phyloP scores from a whole-genome alignment of 2,329 filamentous ascomycete genomes.

The Clonostachys byssicola region DNA sequence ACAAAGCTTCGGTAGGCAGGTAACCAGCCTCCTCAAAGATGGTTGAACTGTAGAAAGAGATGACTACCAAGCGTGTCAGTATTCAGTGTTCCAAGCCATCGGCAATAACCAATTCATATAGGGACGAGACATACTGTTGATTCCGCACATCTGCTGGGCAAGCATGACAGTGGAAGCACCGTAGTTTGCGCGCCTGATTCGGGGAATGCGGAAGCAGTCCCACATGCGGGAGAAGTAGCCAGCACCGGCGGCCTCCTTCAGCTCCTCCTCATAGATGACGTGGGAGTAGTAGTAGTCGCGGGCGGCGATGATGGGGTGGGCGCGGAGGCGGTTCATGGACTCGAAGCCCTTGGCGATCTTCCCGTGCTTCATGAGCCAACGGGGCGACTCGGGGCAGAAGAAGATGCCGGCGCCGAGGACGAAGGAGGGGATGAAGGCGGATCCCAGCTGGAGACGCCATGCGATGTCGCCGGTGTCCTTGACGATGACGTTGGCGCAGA shows the following conservation, averaged over 20 bases:
- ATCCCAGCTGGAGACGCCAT: conserved; percentile 3
- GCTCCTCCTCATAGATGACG: conserved; percentile 34
- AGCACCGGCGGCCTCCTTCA: conserved; percentile 26
- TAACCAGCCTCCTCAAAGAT: conserved; percentile 20
- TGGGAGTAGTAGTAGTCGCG: conserved; percentile 55
- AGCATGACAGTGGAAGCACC: conserved; percentile 81
- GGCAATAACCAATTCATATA: neutral
- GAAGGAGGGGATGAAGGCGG: conserved; percentile 53
- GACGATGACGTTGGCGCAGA: conserved; percentile 25
- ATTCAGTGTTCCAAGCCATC: too few relatives aligned
- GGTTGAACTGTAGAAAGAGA: conserved; percentile 21
- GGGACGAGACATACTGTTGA: conserved; percentile 65
- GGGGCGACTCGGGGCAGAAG: conserved; percentile 60
- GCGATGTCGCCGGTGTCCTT: conserved; percentile 15
- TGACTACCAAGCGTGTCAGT: conserved; percentile 6
- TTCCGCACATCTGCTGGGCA: conserved; percentile 64
- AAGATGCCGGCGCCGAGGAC: conserved; percentile 50
- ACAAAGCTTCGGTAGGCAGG: conserved; percentile 16
- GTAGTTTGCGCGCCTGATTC: conserved; percentile 65
- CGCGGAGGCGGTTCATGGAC: conserved; percentile 45
- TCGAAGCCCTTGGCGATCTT: conserved; percentile 56
- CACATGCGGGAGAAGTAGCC: conserved; percentile 43
- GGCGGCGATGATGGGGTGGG: conserved; percentile 50
- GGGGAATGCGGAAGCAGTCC: conserved; percentile 64
- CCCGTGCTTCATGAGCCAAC: conserved; percentile 63